Evolutionary conservation across 495 filamentous ascomycete genomes (phyloP).

Genomic region (Penicillium nucicola): DNA sequence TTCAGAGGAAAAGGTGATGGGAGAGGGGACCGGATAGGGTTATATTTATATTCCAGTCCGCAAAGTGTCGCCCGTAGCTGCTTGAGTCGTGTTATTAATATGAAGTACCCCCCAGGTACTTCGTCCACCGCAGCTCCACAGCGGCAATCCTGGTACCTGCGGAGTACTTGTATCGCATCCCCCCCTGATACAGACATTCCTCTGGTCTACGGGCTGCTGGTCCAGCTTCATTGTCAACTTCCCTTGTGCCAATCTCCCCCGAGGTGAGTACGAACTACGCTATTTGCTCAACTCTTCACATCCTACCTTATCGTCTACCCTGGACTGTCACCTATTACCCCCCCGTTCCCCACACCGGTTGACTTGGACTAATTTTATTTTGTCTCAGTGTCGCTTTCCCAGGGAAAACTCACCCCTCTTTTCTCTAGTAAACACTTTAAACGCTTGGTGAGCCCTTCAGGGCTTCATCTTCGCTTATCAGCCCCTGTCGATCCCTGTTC

Average conservation of each 20-base stretch:
- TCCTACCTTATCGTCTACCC: no score
- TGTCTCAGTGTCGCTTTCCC: neutral
- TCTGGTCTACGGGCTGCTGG: slow-evolving; percentile 7
- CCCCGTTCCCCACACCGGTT: neutral
- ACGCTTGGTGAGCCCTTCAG: neutral
- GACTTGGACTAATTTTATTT: neutral
- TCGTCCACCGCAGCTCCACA: neutral
- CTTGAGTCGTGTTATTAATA: neutral
- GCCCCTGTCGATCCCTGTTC: slow-evolving; percentile 24
- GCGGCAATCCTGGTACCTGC: slow-evolving; percentile 6
- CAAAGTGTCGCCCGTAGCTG: no score
- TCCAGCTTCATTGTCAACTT: slow-evolving; percentile 12
- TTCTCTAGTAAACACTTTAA: neutral
- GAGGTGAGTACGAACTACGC: no score
- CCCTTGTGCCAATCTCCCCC: no score
- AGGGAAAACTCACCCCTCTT: slow-evolving; percentile 7
- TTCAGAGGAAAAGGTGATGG: no score
- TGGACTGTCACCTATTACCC: neutral
- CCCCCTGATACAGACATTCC: slow-evolving; percentile 8
- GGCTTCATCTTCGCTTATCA: slow-evolving; percentile 1
- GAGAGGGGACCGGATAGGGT: no score
- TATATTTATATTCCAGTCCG: no score
- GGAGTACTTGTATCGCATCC: slow-evolving; percentile 8
- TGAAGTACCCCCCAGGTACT: neutral
- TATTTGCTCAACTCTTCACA: no score